Evolutionary conservation across 2,329 filamentous ascomycete species (phyloP).

Genomic region (Fusarium sp.): DNA sequence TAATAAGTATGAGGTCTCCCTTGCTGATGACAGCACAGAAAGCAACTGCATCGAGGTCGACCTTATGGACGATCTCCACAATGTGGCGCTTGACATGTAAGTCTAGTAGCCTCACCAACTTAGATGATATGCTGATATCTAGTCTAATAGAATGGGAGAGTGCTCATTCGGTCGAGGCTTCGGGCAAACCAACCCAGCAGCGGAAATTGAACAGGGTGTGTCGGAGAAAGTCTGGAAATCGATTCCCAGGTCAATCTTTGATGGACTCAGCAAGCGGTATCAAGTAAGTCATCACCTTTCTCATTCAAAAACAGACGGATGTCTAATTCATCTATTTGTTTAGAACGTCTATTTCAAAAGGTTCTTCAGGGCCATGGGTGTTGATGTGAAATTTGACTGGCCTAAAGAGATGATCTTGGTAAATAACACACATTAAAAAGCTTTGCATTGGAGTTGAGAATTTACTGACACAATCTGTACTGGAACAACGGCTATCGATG

Average conservation of each 20-base stretch:
- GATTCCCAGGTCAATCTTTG: not conserved
- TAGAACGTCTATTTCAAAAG: not conserved
- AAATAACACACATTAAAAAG: not conserved
- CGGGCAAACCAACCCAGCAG: not conserved
- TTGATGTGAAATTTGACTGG: not conserved
- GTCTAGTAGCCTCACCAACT: not conserved
- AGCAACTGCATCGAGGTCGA: not conserved
- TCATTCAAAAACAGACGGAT: not conserved
- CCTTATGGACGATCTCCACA: slow-evolving; percentile 2
- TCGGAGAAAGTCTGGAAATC: not conserved
- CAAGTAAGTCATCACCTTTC: not conserved
- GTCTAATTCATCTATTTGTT: not conserved
- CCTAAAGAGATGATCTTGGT: not conserved
- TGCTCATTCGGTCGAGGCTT: not conserved
- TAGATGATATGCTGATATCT: not conserved
- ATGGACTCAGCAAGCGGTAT: not conserved
- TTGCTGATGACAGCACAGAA: not conserved
- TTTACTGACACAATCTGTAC: not conserved
- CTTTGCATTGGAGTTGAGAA: not conserved
- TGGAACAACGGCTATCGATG: not conserved
- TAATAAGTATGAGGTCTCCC: not conserved
- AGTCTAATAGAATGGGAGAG: not conserved
- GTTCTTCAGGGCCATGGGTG: not conserved
- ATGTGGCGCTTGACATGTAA: not conserved
- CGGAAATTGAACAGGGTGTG: not conserved